Base-by-base conservation (phyloP, 495 filamentous ascomycete species). In the Penicillium manginii region DNA sequence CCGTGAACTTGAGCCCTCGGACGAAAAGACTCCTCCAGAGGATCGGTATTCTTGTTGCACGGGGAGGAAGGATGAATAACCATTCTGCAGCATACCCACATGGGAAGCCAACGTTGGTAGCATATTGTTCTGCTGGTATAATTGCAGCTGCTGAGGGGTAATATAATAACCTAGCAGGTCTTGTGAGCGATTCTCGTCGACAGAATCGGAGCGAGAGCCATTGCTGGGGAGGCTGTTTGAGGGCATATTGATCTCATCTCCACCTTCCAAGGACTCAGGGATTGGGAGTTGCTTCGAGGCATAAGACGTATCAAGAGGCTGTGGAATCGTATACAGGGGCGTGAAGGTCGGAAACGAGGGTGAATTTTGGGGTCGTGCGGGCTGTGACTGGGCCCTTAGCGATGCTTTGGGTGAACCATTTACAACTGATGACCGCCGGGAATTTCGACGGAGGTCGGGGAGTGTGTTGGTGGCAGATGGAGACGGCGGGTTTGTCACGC, bases 141-240 rank as follows among this genome's bases (percentile, higher is more conserved):
- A 52, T 35, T 79, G 79, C n/a, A 81, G 60, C 54, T 85, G 79
- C 33, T 84, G 79, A 4, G 85, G 83, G 33, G 80, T 80, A 14
- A 88, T 72, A 62, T 88, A 90, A 65, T 86, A 87, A 0, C 86
- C 85, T 58, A 88, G 73, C 68, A 89, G 87, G 61, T 89, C 86
- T 55, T 85, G 81, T 35, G 75, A 54, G 53, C 76, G 61, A 54
- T 67, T 70, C 60, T 84, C 79, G 50, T 83, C 81, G 52, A 76
- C 63, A 31, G 78, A 76, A 14, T 68, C 71, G 23, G 73, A 70
- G 32, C 70, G 77, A 35, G 74, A 64, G 39, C 59, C 69, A 59
- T 72, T 77, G 55, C 65, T 70, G 43, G 73, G 69, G 40, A 72
- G 62, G 55, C 72, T 77, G 50, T 67, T 69, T n/a, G 77, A 70